Conservation (phyloP, 2,329 filamentous ascomycete genomes). For the Amphichorda felina region DNA sequence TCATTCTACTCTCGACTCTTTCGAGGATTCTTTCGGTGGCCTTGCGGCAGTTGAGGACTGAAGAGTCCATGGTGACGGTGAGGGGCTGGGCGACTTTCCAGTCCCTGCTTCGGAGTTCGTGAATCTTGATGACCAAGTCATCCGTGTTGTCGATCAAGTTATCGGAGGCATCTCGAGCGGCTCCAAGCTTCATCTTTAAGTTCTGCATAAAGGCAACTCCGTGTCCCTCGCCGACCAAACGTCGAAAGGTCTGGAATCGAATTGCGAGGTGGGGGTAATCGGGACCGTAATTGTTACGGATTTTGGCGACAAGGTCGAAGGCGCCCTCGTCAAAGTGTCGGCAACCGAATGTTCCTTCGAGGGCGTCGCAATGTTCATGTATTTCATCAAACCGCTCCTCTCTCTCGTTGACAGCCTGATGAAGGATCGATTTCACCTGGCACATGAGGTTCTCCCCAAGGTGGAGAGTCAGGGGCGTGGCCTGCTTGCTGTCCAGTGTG, state of each 20-base stretch:
- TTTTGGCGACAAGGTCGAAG: constrained; percentile 30
- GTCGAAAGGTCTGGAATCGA: constrained; percentile 27
- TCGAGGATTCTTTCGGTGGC: constrained; percentile 37
- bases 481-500: constrained; percentile 32
- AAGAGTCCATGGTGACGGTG: constrained; percentile 28
- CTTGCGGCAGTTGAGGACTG: constrained; percentile 27
- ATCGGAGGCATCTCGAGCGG: constrained; percentile 28
- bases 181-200: constrained; percentile 22
- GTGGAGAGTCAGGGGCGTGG: constrained; percentile 32
- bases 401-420: constrained; percentile 25
- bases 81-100: constrained; percentile 36
- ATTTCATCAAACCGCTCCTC: constrained; percentile 27
- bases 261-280: constrained; percentile 30
- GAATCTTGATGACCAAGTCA: constrained; percentile 35
- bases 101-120: constrained; percentile 30
- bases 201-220: constrained; percentile 26
- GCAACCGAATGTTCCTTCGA: constrained; percentile 24
- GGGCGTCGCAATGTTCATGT: constrained; percentile 20
- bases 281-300: constrained; percentile 38
- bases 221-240: constrained; percentile 30
- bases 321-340: constrained; percentile 29
- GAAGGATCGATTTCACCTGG: constrained; percentile 27
- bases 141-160: constrained; percentile 25
- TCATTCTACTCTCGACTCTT: constrained; percentile 36
- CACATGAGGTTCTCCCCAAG: constrained; percentile 35